phyloP scores from a whole-genome alignment of 2,329 filamentous ascomycete genomes.

The Phyllosticta capitalensis region DNA sequence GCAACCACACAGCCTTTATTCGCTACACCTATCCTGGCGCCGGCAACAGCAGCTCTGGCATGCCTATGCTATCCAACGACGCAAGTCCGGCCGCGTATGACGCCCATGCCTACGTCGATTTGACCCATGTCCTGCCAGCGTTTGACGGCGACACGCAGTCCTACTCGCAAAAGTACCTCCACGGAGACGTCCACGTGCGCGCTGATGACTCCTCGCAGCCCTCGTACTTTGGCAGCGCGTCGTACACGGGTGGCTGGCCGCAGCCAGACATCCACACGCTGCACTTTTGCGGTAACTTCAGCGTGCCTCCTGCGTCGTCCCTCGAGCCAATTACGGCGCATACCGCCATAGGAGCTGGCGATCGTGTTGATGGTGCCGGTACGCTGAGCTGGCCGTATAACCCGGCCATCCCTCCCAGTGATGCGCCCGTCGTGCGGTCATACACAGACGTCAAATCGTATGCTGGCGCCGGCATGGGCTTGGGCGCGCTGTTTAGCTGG shows the following conservation, averaged over 20 bases:
- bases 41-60: conserved; percentile 1
- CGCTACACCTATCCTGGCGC: conserved; percentile 28
- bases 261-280: conserved; percentile 26
- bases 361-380: conserved; percentile 13
- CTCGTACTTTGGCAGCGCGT: conserved; percentile 38
- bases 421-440: conserved; percentile 13
- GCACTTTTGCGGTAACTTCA: conserved; percentile 28
- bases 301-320: conserved; percentile 17
- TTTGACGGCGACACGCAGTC: conserved; percentile 17
- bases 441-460: conserved; percentile 13
- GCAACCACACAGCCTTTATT: conserved; percentile 28
- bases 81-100: conserved; percentile 15
- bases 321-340: conserved; percentile 14
- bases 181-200: conserved; percentile 14
- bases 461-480: conserved; percentile 10
- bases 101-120: conserved; percentile 37
- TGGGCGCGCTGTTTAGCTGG: conserved; percentile 45
- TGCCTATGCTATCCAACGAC: conserved; percentile 8
- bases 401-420: conserved; percentile 12
- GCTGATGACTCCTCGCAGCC: conserved; percentile 21
- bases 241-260: conserved; percentile 35
- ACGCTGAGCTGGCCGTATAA: conserved; percentile 15
- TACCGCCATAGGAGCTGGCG: conserved; percentile 17
- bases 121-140: conserved; percentile 39
- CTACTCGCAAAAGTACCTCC: conserved; percentile 16